Evolutionary conservation across 495 filamentous ascomycete species (phyloP).

Genomic region (Talaromyces liani): DNA sequence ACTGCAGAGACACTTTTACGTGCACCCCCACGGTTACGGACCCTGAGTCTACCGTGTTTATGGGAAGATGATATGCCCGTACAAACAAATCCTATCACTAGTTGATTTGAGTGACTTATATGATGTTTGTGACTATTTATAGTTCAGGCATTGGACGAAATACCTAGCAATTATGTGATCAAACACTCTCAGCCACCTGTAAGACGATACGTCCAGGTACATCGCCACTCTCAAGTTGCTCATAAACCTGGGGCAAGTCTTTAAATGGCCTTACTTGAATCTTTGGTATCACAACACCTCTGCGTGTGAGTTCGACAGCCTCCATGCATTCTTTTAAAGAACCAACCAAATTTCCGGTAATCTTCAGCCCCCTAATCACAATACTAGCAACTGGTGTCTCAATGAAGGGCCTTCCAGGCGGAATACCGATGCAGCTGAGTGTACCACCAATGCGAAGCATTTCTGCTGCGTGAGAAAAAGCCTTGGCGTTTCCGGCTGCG

Average conservation of each 20-base stretch:
- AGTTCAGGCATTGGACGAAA: background rate
- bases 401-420: slow-evolving; percentile 32
- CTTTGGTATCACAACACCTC: slow-evolving; percentile 38
- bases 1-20: slow-evolving; percentile 22
- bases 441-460: slow-evolving; percentile 45
- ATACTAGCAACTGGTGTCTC: slow-evolving; percentile 39
- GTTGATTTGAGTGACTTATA: background rate
- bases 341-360: slow-evolving; percentile 40
- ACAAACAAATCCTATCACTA: background rate
- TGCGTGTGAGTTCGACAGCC: slow-evolving; percentile 38
- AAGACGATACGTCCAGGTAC: slow-evolving; percentile 28
- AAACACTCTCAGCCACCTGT: slow-evolving; percentile 18
- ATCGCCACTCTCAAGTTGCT: slow-evolving; percentile 8
- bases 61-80: background rate
- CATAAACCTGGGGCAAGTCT: slow-evolving; percentile 22
- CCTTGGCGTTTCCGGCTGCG: slow-evolving; percentile 35
- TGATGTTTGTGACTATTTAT: background rate
- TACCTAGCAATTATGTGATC: background rate
- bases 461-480: slow-evolving; percentile 40
- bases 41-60: background rate
- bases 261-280: slow-evolving; percentile 36
- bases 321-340: slow-evolving; percentile 46
- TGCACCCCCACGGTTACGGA: slow-evolving; percentile 17
- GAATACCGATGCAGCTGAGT: slow-evolving; percentile 43
- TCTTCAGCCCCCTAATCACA: slow-evolving; percentile 40